Percentiles rank a stretch among this genome's conserved stretches.
phyloP scores from a whole-genome alignment of 257 asterid species.

The Cinchona pubescens region DNA sequence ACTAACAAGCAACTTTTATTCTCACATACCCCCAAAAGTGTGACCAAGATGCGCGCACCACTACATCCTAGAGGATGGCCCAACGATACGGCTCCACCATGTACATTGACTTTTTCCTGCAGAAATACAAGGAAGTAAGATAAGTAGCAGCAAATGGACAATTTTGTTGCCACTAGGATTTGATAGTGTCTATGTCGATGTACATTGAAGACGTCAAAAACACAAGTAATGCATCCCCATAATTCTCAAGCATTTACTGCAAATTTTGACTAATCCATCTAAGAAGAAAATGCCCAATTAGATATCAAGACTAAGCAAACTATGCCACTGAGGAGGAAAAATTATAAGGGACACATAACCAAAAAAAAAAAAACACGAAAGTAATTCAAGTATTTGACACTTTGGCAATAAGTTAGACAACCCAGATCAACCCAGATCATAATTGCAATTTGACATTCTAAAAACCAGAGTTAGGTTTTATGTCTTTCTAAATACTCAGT shows the following conservation, averaged over 20 bases:
- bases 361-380: neutral
- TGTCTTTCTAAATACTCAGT: no score
- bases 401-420: neutral
- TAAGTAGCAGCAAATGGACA: constrained; percentile 11
- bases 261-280: neutral
- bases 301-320: neutral
- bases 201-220: no score
- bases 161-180: neutral
- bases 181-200: no score
- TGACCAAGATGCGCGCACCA: constrained; percentile 94
- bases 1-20: neutral
- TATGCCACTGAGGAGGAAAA: neutral
- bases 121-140: constrained; percentile 9
- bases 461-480: neutral
- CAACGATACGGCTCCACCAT: constrained; percentile 95
- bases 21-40: constrained; percentile 86
- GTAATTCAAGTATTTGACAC: neutral
- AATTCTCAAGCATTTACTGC: neutral
- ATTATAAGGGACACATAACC: neutral
- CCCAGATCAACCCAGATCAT: neutral
- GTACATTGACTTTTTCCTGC: constrained; percentile 86
- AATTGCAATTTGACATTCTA: neutral
- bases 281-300: neutral
- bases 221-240: neutral
- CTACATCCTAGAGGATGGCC: constrained; percentile 99